Evolutionary conservation across 371 early-diverging fungal species (phyloP).

Genomic region (Dichotomocladium elegans): DNA sequence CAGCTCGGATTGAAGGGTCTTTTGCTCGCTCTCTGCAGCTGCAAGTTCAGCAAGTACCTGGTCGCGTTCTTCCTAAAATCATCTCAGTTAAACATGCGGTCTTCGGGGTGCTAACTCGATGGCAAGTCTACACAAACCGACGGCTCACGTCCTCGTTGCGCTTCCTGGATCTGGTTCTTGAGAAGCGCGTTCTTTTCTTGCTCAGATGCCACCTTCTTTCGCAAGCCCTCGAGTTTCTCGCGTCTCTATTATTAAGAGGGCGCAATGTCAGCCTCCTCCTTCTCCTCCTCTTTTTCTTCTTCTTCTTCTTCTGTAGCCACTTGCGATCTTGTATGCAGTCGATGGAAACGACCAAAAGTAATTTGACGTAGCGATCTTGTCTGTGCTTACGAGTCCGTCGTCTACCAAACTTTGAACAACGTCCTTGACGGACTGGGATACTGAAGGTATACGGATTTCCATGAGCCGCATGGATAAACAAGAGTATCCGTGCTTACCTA

Average conservation of each 20-base stretch:
- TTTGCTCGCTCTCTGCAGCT: conserved; percentile 32
- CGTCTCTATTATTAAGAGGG: conserved; percentile 21
- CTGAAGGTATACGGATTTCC: conserved; percentile 15
- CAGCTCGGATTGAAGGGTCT: conserved; percentile 46
- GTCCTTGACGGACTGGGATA: conserved; percentile 86
- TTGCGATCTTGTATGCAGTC: conserved; percentile 60
- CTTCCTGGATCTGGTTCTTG: conserved; percentile 30
- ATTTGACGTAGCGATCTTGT: conserved; percentile 91
- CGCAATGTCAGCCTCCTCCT: neutral
- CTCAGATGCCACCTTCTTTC: conserved; percentile 27
- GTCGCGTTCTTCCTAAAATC: conserved; percentile 45
- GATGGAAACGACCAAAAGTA: conserved; percentile 94
- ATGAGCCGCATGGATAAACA: no score
- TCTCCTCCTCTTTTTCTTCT: conserved; percentile 16
- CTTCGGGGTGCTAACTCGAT: neutral
- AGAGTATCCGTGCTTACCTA: no score
- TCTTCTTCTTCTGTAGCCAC: neutral
- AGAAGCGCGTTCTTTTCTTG: conserved; percentile 37
- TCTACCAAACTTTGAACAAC: conserved; percentile 87
- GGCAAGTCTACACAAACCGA: conserved; percentile 35
- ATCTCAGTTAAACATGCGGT: neutral
- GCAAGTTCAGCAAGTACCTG: conserved; percentile 43
- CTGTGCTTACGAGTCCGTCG: conserved; percentile 82
- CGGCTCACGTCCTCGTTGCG: conserved; percentile 47
- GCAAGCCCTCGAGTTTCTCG: conserved; percentile 41